Percentiles rank a stretch among this genome's conserved stretches.
These are phyloP conservation scores for Plasmodium falciparum DNA, from an alignment of 169 alveolate genomes.

Conservation along the genomic window DNA sequence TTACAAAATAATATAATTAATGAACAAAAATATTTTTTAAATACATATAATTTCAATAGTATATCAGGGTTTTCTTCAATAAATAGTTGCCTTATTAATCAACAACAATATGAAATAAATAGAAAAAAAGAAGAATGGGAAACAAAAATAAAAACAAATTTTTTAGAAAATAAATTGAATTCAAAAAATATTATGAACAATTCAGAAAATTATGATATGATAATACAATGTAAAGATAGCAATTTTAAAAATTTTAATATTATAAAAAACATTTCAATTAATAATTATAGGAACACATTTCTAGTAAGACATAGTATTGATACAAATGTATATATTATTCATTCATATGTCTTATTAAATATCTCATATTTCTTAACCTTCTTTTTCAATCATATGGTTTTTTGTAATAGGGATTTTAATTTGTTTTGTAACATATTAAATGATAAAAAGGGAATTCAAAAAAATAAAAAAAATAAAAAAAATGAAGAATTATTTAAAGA, in stretches of 20 bases:
- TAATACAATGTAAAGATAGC: constrained; percentile 1
- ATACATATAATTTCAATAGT: constrained; percentile 5
- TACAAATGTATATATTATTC: constrained; percentile 47
- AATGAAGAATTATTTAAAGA: constrained; percentile 43
- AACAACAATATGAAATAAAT: constrained; percentile 3
- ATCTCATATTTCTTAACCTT: constrained; percentile 32
- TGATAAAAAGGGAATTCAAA: constrained; percentile 7
- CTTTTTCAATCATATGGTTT: constrained; percentile 38
- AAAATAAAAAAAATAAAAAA: constrained; percentile 34
- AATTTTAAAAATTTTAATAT: constrained; percentile 43
- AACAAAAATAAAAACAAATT: constrained; percentile 3
- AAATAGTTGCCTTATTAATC: constrained; percentile 18
- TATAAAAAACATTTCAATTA: constrained; percentile 21
- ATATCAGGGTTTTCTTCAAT: constrained; percentile 43
- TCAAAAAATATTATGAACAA: neutral
- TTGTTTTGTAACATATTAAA: constrained; percentile 36
- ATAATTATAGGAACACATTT: constrained; percentile 35
- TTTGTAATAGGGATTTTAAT: constrained; percentile 59
- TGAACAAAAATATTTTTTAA: constrained; percentile 17
- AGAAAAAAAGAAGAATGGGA: constrained; percentile 28
- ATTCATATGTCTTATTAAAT: constrained; percentile 33
- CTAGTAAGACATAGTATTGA: constrained; percentile 55
- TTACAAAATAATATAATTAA: neutral
- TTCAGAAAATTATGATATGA: constrained; percentile 2
- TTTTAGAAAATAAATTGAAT: constrained; percentile 21